phyloP scores from a whole-genome alignment of 2,329 filamentous ascomycete species.

The Aspergillus sergii region DNA sequence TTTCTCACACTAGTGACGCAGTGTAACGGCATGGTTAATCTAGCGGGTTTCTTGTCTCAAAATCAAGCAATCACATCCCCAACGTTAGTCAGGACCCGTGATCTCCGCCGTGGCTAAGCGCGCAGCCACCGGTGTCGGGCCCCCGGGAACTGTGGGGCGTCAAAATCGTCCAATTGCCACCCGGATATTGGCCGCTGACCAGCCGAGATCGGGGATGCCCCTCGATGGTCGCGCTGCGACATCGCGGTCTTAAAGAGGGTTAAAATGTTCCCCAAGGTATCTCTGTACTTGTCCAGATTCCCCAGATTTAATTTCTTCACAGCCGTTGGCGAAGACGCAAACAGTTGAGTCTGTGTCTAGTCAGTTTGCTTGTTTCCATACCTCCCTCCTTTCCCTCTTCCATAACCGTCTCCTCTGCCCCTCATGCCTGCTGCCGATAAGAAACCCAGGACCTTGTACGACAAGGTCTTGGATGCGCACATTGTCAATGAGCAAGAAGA shows the following conservation, averaged over 20 bases:
- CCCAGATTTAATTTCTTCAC: conserved; percentile 13
- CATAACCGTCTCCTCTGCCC: conserved; percentile 26
- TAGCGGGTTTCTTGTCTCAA: neutral
- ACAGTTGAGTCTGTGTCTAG: conserved; percentile 10
- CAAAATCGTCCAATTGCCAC: conserved; percentile 28
- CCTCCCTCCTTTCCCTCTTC: conserved; percentile 7
- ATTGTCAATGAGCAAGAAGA: conserved; percentile 94
- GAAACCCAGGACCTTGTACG: conserved; percentile 84
- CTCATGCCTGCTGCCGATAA: conserved; percentile 75
- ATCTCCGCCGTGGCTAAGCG: conserved; percentile 18
- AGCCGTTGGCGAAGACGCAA: neutral
- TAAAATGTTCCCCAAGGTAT: conserved; percentile 27
- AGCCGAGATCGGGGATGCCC: conserved; percentile 40
- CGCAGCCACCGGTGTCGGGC: conserved; percentile 13
- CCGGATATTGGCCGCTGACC: conserved; percentile 35
- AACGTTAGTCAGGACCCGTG: conserved; percentile 16
- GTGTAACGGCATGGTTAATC: neutral
- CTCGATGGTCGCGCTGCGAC: conserved; percentile 35
- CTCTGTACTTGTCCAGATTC: conserved; percentile 7
- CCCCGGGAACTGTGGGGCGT: conserved; percentile 4
- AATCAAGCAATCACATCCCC: conserved; percentile 13
- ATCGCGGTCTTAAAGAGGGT: conserved; percentile 31
- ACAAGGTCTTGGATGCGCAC: conserved; percentile 95
- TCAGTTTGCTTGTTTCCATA: neutral
- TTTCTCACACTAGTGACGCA: neutral